These are phyloP conservation scores for Diaporthe amygdali DNA, from an alignment of 2,329 filamentous ascomycete species.

Conservation along the genomic window DNA sequence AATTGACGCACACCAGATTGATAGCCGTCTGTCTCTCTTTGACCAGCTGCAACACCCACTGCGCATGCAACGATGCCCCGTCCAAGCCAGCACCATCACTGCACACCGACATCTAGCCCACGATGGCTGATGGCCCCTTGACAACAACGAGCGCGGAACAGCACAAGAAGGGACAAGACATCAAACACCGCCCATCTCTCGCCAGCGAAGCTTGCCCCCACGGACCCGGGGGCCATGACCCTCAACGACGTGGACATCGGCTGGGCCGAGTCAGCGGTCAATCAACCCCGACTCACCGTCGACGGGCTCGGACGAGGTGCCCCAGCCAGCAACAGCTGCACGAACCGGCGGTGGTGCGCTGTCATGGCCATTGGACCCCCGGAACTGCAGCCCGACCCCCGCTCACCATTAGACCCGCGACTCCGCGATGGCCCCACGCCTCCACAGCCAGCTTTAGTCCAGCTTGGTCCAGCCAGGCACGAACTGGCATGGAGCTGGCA, in stretches of 20 bases:
- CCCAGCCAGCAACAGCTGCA: background rate
- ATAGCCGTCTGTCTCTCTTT: background rate
- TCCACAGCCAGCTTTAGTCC: background rate
- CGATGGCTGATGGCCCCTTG: background rate
- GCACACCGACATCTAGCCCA: background rate
- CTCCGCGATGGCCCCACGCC: background rate
- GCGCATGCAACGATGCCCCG: background rate
- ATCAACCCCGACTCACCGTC: slow-evolving; percentile 9
- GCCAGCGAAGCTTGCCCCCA: slow-evolving; percentile 10
- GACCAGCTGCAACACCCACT: background rate
- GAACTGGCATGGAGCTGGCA: background rate
- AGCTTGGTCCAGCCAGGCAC: slow-evolving; percentile 5
- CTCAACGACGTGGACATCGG: slow-evolving; percentile 9
- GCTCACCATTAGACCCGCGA: background rate
- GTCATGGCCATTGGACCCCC: slow-evolving; percentile 8
- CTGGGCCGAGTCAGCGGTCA: slow-evolving; percentile 19
- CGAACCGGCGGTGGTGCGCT: slow-evolving; percentile 20
- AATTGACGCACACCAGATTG: background rate
- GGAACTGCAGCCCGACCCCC: slow-evolving; percentile 15
- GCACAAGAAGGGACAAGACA: background rate
- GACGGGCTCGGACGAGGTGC: slow-evolving; percentile 14
- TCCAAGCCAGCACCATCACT: background rate
- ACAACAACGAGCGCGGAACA: background rate
- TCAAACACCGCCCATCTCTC: slow-evolving; percentile 8
- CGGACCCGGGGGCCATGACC: slow-evolving; percentile 5